Evolutionary conservation across 768 basidiomycete genomes (phyloP).

Genomic region (Coprinellus aureogranulatus): DNA sequence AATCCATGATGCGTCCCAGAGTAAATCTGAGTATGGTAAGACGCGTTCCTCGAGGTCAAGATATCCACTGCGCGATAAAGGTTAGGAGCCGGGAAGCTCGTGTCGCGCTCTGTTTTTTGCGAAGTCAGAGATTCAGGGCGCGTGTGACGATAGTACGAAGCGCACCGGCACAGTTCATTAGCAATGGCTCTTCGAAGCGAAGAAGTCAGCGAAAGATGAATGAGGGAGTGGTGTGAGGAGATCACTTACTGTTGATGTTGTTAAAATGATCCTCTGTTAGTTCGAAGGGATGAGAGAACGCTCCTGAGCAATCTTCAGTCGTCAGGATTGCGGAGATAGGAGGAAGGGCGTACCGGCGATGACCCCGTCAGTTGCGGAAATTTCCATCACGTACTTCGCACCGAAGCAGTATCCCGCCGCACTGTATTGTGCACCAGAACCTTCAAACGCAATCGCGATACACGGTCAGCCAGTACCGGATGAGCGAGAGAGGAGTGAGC

Average conservation of each 20-base stretch:
- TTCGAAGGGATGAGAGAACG: slow-evolving; percentile 55
- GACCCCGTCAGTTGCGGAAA: slow-evolving; percentile 43
- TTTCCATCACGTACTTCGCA: slow-evolving; percentile 48
- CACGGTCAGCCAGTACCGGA: neutral
- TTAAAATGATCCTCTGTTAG: slow-evolving; percentile 47
- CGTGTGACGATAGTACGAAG: neutral
- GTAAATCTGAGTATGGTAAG: slow-evolving; percentile 59
- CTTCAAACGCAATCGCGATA: slow-evolving; percentile 1
- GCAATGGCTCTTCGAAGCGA: slow-evolving; percentile 42
- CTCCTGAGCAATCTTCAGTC: slow-evolving; percentile 32
- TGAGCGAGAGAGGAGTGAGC: neutral
- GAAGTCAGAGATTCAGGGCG: neutral
- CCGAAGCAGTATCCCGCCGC: slow-evolving; percentile 55
- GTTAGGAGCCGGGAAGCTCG: slow-evolving; percentile 46
- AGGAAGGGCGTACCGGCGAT: slow-evolving; percentile 37
- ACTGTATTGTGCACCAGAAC: slow-evolving; percentile 35
- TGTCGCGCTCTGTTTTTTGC: slow-evolving; percentile 43
- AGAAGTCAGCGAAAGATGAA: neutral
- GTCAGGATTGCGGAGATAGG: neutral
- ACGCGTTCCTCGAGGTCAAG: slow-evolving; percentile 45
- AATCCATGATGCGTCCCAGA: slow-evolving; percentile 50
- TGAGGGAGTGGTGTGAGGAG: neutral
- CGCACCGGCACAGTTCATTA: slow-evolving; percentile 55
- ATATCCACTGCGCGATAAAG: slow-evolving; percentile 57
- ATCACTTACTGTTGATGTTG: slow-evolving; percentile 49